Conservation (phyloP, 805 yeast genomes). For the Debaryomyces maramus region DNA sequence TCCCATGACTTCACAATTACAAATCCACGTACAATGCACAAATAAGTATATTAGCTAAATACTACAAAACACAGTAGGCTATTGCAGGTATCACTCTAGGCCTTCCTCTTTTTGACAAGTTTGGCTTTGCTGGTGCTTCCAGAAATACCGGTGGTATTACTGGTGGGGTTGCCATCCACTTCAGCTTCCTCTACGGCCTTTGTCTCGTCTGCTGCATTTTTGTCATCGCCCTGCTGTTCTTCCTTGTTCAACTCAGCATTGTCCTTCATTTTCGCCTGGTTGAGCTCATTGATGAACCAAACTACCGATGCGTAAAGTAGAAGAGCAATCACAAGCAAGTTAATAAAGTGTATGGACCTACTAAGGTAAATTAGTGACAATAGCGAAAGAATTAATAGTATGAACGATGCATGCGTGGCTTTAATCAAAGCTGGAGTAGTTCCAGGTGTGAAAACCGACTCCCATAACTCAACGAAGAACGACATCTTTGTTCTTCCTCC, state of each 20-base stretch:
- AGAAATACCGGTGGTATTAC: neutral
- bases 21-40: too few relatives aligned
- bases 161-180: neutral
- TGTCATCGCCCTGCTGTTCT: constrained; percentile 7
- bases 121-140: neutral
- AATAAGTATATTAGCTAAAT: too few relatives aligned
- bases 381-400: constrained; percentile 59
- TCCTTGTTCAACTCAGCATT: constrained; percentile 40
- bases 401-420: constrained; percentile 87
- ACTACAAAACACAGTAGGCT: too few relatives aligned
- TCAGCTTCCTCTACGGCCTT: neutral
- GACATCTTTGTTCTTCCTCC: constrained; percentile 23
- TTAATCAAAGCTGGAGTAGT: constrained; percentile 83
- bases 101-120: constrained; percentile 1
- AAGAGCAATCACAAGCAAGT: constrained; percentile 54
- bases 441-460: constrained; percentile 89
- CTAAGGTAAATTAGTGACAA: constrained; percentile 58
- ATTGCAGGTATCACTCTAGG: too few relatives aligned
- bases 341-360: constrained; percentile 64
- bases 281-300: constrained; percentile 82
- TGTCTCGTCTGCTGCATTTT: constrained; percentile 1
- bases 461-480: constrained; percentile 75
- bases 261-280: constrained; percentile 45
- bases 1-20: too few relatives aligned
- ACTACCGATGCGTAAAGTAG: constrained; percentile 76